Percentiles rank a stretch among this genome's conserved stretches.
Evolutionary conservation across 768 basidiomycete genomes (phyloP).

Genomic region (Strobilomyces echinocephalus): DNA sequence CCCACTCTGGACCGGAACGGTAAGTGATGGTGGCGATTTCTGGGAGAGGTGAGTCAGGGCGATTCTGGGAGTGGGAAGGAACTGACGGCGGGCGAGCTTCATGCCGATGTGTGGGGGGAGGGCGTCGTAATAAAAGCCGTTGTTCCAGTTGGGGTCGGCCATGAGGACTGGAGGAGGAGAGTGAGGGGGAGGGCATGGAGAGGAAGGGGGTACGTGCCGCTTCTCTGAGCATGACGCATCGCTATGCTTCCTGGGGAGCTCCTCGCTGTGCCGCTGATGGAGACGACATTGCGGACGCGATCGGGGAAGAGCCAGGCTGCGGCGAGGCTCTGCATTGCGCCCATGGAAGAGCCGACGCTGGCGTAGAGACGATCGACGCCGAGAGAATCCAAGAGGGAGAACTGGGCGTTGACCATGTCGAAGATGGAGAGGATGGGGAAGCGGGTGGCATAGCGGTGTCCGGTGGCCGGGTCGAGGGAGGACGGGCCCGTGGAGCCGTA

Average conservation of each 20-base stretch:
- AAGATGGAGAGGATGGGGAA: slow-evolving; percentile 93
- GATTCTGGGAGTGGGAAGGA: slow-evolving; percentile 5
- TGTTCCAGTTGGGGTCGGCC: slow-evolving; percentile 99
- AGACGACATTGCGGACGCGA: slow-evolving; percentile 84
- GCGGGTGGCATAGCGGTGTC: slow-evolving; percentile 75
- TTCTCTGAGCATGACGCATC: slow-evolving; percentile 93
- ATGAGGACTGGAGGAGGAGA: slow-evolving; percentile 68
- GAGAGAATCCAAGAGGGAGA: slow-evolving; percentile 76
- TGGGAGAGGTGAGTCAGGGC: slow-evolving; percentile 27
- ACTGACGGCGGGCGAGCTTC: slow-evolving; percentile 93
- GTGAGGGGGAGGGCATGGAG: neutral
- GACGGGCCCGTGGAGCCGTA: slow-evolving; percentile 97
- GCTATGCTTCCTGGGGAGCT: slow-evolving; percentile 91
- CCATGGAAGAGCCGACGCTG: slow-evolving; percentile 94
- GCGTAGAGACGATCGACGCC: slow-evolving; percentile 85
- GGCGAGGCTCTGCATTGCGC: slow-evolving; percentile 95
- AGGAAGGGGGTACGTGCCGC: slow-evolving; percentile 50
- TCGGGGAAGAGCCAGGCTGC: slow-evolving; percentile 91
- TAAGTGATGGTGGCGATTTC: slow-evolving; percentile 99
- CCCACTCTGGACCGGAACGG: slow-evolving; percentile 99
- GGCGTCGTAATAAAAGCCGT: slow-evolving; percentile 94
- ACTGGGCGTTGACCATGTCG: slow-evolving; percentile 97
- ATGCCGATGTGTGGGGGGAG: slow-evolving; percentile 97
- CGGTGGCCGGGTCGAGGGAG: slow-evolving; percentile 65
- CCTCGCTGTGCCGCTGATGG: slow-evolving; percentile 91